Conservation (phyloP, 2,329 filamentous ascomycete species). For the Arthrocladium fulminans region DNA sequence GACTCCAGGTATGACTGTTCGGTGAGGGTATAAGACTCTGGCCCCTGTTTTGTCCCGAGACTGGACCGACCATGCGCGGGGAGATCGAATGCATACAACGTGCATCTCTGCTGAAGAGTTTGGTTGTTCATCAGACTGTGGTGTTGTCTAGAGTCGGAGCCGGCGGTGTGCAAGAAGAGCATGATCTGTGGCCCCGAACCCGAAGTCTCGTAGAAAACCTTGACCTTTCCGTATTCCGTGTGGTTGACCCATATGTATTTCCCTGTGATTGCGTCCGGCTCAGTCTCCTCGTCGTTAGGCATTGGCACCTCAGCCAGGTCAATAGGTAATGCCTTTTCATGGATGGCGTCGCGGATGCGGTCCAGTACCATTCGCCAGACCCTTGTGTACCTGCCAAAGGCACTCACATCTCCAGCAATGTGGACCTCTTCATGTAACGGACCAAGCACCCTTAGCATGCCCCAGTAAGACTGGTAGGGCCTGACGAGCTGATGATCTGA, state of each 20-base stretch:
- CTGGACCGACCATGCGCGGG: constrained; percentile 18
- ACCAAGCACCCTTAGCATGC: constrained; percentile 17
- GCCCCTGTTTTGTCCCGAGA: constrained; percentile 12
- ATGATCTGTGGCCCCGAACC: constrained; percentile 12
- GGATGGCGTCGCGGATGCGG: constrained; percentile 9
- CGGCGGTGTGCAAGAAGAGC: constrained; percentile 18
- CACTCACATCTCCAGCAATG: constrained; percentile 10
- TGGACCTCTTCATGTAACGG: constrained; percentile 7
- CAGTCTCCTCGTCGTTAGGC: constrained; percentile 11
- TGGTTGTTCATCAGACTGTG: constrained; percentile 17
- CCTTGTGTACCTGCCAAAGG: constrained; percentile 12
- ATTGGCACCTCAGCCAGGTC: neutral
- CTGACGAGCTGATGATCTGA: constrained; percentile 8
- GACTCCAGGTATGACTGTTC: constrained; percentile 15
- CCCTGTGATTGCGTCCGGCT: constrained; percentile 16
- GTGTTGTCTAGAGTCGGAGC: constrained; percentile 15
- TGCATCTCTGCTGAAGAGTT: constrained; percentile 11
- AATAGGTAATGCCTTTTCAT: neutral
- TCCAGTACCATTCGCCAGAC: constrained; percentile 14
- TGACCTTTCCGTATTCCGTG: constrained; percentile 13
- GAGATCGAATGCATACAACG: constrained; percentile 18
- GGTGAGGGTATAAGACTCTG: constrained; percentile 13
- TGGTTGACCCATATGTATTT: constrained; percentile 16
- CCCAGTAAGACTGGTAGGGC: constrained; percentile 19
- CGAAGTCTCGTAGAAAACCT: constrained; percentile 18